phyloP scores from a whole-genome alignment of 2,329 filamentous ascomycete genomes.

The Fusarium marasasianum region DNA sequence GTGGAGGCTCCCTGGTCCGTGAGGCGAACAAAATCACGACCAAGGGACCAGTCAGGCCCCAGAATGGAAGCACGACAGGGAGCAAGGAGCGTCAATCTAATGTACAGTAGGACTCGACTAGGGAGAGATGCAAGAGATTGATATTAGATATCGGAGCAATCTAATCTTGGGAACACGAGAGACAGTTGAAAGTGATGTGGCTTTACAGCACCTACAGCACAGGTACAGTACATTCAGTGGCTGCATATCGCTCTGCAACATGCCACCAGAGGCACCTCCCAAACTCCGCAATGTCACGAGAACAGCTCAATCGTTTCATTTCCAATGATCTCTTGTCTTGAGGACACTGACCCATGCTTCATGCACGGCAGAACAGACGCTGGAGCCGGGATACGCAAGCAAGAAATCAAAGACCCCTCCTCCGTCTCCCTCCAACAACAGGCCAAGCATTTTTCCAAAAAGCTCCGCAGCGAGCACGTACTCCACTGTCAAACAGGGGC shows the following conservation, averaged over 20 bases:
- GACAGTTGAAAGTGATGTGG: conserved; percentile 7
- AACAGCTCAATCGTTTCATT: not conserved
- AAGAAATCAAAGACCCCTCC: conserved; percentile 34
- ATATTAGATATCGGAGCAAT: conserved; percentile 15
- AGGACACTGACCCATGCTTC: conserved; percentile 10
- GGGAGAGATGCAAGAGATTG: conserved; percentile 25
- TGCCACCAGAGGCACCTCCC: not conserved
- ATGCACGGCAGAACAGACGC: conserved; percentile 29
- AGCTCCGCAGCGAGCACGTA: conserved; percentile 28
- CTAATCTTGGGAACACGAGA: not conserved
- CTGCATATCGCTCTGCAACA: conserved; percentile 12
- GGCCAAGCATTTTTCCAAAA: conserved; percentile 28
- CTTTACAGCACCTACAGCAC: not conserved
- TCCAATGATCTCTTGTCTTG: not conserved
- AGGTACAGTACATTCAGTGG: conserved; percentile 7
- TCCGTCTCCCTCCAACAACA: conserved; percentile 12
- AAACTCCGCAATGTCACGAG: not conserved
- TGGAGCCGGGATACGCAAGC: conserved; percentile 34
- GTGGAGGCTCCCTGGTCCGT: conserved; percentile 26
- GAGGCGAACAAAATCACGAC: conserved; percentile 30
- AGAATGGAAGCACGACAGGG: conserved; percentile 29
- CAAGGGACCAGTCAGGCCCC: conserved; percentile 33
- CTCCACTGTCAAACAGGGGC: conserved; percentile 40
- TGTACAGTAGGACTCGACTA: conserved; percentile 7
- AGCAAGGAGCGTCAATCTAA: conserved; percentile 20